Conservation (phyloP, 164 flowering plant species). For the Aristolochia fimbriata region DNA sequence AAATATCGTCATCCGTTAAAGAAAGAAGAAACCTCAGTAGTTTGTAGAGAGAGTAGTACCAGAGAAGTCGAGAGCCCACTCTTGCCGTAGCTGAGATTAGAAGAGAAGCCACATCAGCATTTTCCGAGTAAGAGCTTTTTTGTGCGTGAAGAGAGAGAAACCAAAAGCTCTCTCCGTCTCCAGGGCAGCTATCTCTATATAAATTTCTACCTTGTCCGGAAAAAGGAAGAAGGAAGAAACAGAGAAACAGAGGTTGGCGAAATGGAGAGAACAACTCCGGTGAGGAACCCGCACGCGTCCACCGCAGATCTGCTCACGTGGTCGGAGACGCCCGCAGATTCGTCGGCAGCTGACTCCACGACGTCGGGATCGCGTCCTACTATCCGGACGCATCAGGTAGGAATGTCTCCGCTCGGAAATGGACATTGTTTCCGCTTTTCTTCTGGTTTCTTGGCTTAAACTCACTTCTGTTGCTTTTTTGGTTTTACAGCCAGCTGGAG, state of each 20-base stretch:
- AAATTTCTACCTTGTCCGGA: not conserved
- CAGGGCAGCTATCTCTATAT: not conserved
- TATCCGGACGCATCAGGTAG: constrained; percentile 54
- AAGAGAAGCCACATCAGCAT: constrained; percentile 9
- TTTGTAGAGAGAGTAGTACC: too few relatives aligned
- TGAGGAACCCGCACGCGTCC: constrained; percentile 85
- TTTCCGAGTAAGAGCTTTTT: constrained; percentile 6
- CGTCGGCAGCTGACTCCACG: constrained; percentile 12
- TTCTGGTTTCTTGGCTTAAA: not conserved
- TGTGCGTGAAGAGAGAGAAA: constrained; percentile 10
- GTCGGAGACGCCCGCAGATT: constrained; percentile 57
- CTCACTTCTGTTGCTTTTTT: constrained; percentile 2
- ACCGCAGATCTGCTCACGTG: constrained; percentile 94
- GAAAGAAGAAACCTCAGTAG: not conserved
- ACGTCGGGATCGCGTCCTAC: constrained; percentile 38
- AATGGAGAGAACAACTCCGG: constrained; percentile 75
- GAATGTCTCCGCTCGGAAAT: constrained; percentile 2
- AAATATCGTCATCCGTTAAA: not conserved
- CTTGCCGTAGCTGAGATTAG: not conserved
- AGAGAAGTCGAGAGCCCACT: not conserved
- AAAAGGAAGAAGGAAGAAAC: not conserved
- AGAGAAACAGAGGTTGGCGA: not conserved
- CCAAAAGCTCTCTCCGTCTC: not conserved
- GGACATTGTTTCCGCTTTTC: not conserved
- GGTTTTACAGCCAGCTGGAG: constrained; percentile 75